Base-by-base conservation (phyloP, 2,329 filamentous ascomycete species). In the Trichoderma atrobrunneum region DNA sequence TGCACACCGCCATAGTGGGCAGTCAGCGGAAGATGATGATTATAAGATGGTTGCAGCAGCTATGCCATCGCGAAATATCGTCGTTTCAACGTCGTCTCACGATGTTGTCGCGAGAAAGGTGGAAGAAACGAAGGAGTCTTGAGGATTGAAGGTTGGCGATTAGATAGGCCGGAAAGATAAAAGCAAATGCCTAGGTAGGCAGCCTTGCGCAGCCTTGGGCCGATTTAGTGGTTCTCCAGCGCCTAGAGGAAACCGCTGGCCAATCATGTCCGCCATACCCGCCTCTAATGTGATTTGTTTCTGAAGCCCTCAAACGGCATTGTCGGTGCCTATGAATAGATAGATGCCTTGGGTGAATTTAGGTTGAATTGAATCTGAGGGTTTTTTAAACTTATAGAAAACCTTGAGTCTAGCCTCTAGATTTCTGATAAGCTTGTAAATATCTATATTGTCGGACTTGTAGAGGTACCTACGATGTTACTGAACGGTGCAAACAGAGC, bases 1-100 rank as follows among this genome's bases (percentile, higher is more conserved):
- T 82, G 80, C 86, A 87, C 70, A 87, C 73, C 28, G 79, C 73
- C 83, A 84, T 84, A 36, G 70, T 78, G 75, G 56, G 43, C 26
- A 68, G 39, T 57, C 26, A 64, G 70, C 67, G 69, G 24, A 56
- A 70, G 39, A 51, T 54, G 16, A 28, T 70, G 34, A 32, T 64
- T 43, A 7, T 59, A 32, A n/a, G 28, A 32, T 71, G 18, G 30
- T 60, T 34, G 30, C 60, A 65, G 54, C 59, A 30, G 16, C 59
- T 71, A 72, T 51, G 59, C 71, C 71, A 72, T 72, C 51, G 59
- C 71, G 65, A 72, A 64, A 63, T 54, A 39, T 60, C 16, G 48
- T 5, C 4, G 32, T 57, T 59, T 8, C 24, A 39, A 26, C 32
- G 26, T 39, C 48, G 43, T 24, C 59, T 64, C 71, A 51, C 39